Evolutionary conservation across 2,329 filamentous ascomycete genomes (phyloP).

Genomic region (Gnomoniopsis smithogilvyi): DNA sequence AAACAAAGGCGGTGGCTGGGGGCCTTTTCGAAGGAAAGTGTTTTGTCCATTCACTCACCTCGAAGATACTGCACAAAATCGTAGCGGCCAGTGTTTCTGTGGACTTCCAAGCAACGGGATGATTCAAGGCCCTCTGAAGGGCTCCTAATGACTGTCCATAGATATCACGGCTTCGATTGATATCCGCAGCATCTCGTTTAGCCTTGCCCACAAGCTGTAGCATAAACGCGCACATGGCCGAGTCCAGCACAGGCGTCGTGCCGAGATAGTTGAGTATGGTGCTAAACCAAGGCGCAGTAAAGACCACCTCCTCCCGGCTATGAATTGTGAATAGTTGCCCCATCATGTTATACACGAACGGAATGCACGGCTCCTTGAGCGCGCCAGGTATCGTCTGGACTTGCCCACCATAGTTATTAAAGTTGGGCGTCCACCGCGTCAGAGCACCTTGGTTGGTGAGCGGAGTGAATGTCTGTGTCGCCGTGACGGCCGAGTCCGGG

Average conservation of each 20-base stretch:
- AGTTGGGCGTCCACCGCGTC: neutral
- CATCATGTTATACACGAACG: conserved; percentile 11
- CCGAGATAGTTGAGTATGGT: conserved; percentile 29
- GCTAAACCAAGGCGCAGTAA: conserved; percentile 23
- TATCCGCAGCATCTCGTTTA: conserved; percentile 24
- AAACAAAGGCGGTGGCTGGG: no score
- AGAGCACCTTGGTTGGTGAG: neutral
- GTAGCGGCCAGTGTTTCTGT: conserved; percentile 39
- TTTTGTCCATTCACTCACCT: conserved; percentile 25
- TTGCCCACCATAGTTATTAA: neutral
- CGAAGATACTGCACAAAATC: conserved; percentile 37
- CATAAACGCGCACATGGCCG: conserved; percentile 34
- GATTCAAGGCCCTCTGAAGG: conserved; percentile 34
- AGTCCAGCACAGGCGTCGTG: conserved; percentile 33
- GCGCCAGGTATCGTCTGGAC: neutral
- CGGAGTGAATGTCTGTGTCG: neutral
- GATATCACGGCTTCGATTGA: conserved; percentile 34
- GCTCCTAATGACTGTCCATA: conserved; percentile 34
- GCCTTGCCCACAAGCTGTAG: conserved; percentile 37
- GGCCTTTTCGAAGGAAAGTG: neutral
- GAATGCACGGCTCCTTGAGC: neutral
- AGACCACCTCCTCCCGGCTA: conserved; percentile 9
- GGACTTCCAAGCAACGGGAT: conserved; percentile 35
- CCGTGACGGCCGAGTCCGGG: neutral
- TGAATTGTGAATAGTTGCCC: conserved; percentile 7